phyloP scores from a whole-genome alignment of 1,284 basidiomycete genomes.

The Trichosporon coremiiforme region DNA sequence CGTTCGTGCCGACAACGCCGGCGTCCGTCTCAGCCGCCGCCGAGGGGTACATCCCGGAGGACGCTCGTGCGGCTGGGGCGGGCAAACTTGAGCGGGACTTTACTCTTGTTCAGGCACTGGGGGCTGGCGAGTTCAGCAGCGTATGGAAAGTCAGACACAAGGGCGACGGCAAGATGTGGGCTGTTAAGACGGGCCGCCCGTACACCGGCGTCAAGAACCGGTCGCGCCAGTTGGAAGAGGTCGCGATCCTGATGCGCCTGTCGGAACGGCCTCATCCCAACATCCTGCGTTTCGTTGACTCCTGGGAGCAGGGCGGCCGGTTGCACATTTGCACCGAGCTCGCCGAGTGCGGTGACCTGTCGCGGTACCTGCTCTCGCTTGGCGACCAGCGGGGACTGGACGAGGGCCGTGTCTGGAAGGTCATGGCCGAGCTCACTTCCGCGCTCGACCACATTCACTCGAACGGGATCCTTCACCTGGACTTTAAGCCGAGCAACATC shows the following conservation, averaged over 20 bases:
- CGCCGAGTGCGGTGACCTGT: slow-evolving; percentile 87
- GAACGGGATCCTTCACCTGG: slow-evolving; percentile 85
- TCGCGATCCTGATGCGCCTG: slow-evolving; percentile 81
- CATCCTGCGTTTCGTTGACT: slow-evolving; percentile 83
- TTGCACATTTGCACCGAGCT: slow-evolving; percentile 91
- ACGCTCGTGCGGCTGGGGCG: slow-evolving; percentile 25
- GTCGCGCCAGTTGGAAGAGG: slow-evolving; percentile 86
- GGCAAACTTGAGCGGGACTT: slow-evolving; percentile 61
- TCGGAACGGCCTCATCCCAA: slow-evolving; percentile 66
- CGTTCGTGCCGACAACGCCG: slow-evolving; percentile 21
- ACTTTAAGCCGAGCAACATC: slow-evolving; percentile 95
- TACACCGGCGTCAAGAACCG: slow-evolving; percentile 80
- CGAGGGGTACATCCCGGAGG: slow-evolving; percentile 21
- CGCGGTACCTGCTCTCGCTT: slow-evolving; percentile 83
- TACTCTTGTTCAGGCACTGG: slow-evolving; percentile 75
- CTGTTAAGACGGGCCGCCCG: slow-evolving; percentile 90
- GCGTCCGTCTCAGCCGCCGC: slow-evolving; percentile 19
- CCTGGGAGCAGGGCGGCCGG: slow-evolving; percentile 89
- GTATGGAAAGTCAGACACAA: slow-evolving; percentile 85
- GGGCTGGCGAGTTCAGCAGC: slow-evolving; percentile 89
- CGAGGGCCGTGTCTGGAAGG: slow-evolving; percentile 96
- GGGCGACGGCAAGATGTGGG: slow-evolving; percentile 67
- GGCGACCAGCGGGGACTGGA: slow-evolving; percentile 80
- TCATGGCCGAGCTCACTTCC: slow-evolving; percentile 76
- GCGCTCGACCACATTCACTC: slow-evolving; percentile 86